These are phyloP conservation scores for Candida argentea DNA, from an alignment of 805 yeast genomes.

Conservation along the genomic window DNA sequence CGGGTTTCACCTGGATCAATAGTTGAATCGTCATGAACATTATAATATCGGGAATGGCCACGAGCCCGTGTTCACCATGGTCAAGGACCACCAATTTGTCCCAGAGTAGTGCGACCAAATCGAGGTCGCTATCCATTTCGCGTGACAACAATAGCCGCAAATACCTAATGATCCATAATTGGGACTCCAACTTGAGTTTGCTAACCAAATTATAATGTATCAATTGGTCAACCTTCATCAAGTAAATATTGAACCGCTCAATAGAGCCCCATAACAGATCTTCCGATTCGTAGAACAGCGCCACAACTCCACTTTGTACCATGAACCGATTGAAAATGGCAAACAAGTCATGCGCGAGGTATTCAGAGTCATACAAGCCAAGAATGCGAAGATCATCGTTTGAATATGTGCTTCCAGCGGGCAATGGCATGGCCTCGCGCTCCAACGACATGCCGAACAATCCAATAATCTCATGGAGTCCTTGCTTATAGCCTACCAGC, in stretches of 20 bases:
- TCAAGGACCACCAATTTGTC: slow-evolving; percentile 27
- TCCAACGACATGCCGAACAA: slow-evolving; percentile 32
- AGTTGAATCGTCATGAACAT: slow-evolving; percentile 33
- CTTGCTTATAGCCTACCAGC: slow-evolving; percentile 36
- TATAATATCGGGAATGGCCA: slow-evolving; percentile 25
- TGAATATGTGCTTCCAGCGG: slow-evolving; percentile 8
- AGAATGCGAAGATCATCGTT: slow-evolving; percentile 24
- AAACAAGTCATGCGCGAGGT: slow-evolving; percentile 34
- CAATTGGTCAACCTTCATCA: slow-evolving; percentile 41
- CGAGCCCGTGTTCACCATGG: slow-evolving; percentile 5
- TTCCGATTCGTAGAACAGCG: slow-evolving; percentile 27
- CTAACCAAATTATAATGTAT: slow-evolving; percentile 35
- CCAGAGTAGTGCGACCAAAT: slow-evolving; percentile 32
- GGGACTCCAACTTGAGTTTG: slow-evolving; percentile 37
- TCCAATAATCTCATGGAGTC: slow-evolving; percentile 45
- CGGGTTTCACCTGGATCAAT: slow-evolving; percentile 34
- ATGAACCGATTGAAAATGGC: slow-evolving; percentile 33
- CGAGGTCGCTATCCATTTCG: slow-evolving; percentile 34
- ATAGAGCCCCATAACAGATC: slow-evolving; percentile 33
- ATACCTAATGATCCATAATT: slow-evolving; percentile 47
- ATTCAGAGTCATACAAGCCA: slow-evolving; percentile 27
- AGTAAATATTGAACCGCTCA: slow-evolving; percentile 35
- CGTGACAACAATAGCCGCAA: slow-evolving; percentile 36
- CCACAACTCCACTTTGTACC: slow-evolving; percentile 29
- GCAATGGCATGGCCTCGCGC: slow-evolving; percentile 20